Conservation (phyloP, 768 basidiomycete species). For the Symmetrospora coprosmae region DNA sequence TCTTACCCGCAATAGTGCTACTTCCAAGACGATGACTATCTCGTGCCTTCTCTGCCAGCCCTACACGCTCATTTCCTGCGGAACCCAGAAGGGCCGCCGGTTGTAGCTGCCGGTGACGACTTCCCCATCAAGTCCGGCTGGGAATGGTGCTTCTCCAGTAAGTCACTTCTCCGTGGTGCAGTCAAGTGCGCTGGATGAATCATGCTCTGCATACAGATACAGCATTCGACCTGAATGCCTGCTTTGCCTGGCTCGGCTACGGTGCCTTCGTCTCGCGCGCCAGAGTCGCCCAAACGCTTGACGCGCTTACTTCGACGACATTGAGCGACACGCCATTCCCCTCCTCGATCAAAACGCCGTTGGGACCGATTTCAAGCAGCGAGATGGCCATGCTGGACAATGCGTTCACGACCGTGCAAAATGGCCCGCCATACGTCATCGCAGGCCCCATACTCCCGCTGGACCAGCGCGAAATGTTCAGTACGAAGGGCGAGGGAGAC, state of each 20-base stretch:
- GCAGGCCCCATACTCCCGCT: conserved; percentile 11
- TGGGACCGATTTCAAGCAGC: neutral
- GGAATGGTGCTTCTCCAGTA: conserved; percentile 33
- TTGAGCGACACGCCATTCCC: neutral
- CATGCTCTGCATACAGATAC: neutral
- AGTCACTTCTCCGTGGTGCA: neutral
- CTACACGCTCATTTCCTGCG: conserved; percentile 27
- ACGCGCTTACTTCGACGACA: neutral
- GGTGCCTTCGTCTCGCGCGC: conserved; percentile 26
- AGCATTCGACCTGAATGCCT: conserved; percentile 26
- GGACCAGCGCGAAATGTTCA: conserved; percentile 15
- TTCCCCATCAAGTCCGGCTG: conserved; percentile 22
- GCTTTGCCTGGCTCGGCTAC: conserved; percentile 31
- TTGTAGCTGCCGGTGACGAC: conserved; percentile 22
- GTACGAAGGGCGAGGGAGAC: conserved; percentile 19
- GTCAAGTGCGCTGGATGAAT: neutral
- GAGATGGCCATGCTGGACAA: conserved; percentile 30
- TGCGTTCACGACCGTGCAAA: conserved; percentile 27
- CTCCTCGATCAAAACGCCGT: neutral
- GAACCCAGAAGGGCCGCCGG: conserved; percentile 25
- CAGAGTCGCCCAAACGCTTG: conserved; percentile 24
- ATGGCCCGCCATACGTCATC: conserved; percentile 25
- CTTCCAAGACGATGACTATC: conserved; percentile 34
- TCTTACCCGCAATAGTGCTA: conserved; percentile 23
- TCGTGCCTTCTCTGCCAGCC: conserved; percentile 23